Evolutionary conservation across 2,329 filamentous ascomycete genomes (phyloP).

Genomic region (Colletotrichum aenigma): DNA sequence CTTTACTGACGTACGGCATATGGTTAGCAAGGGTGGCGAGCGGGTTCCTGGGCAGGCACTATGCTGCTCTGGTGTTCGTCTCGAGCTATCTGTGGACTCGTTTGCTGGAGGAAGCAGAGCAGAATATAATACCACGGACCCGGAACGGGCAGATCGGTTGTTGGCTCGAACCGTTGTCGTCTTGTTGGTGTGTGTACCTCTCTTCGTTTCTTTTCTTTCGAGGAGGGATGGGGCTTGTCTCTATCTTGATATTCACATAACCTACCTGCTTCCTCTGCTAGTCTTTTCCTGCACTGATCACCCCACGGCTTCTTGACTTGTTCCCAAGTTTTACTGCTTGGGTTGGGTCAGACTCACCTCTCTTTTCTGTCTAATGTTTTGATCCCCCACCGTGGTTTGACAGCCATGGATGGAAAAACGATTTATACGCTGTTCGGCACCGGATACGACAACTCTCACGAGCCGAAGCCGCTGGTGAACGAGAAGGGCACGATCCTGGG

Average conservation of each 20-base stretch:
- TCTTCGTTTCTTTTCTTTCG: not conserved
- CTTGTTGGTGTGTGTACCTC: not conserved
- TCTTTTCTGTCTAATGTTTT: not conserved
- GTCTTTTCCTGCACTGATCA: not conserved
- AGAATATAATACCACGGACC: not conserved
- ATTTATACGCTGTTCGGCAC: not conserved
- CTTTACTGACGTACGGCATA: not conserved
- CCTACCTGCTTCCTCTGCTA: not conserved
- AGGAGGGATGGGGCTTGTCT: constrained; percentile 9
- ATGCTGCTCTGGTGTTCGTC: not conserved
- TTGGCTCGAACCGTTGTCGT: not conserved
- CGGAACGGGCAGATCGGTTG: not conserved
- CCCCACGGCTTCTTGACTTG: not conserved
- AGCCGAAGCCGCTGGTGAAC: constrained; percentile 33
- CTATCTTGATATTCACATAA: not conserved
- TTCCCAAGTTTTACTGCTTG: not conserved
- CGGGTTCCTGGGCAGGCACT: not conserved
- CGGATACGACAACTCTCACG: constrained; percentile 20
- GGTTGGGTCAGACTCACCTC: not conserved
- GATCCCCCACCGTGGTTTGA: not conserved
- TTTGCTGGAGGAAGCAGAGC: not conserved
- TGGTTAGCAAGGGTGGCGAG: not conserved
- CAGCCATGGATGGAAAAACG: constrained; percentile 7
- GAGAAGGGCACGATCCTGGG: constrained; percentile 29
- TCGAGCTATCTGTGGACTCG: not conserved